phyloP scores from a whole-genome alignment of 768 basidiomycete species.

The Mycena amicta region DNA sequence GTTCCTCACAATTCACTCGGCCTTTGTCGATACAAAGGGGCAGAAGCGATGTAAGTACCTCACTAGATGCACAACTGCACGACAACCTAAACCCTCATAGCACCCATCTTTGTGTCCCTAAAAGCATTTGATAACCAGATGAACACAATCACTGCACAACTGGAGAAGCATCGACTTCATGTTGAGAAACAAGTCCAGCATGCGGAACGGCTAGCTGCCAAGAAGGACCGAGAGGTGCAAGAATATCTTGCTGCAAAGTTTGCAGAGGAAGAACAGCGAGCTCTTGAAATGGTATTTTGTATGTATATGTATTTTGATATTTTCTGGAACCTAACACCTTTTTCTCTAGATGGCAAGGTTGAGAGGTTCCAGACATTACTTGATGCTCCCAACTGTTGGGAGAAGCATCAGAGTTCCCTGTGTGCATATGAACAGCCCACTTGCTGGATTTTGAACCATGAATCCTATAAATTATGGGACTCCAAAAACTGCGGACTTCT shows the following conservation, averaged over 20 bases:
- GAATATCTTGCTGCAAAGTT: background rate
- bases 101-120: background rate
- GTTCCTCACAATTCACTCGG: conserved; percentile 2
- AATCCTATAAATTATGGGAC: conserved; percentile 3
- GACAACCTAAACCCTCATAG: background rate
- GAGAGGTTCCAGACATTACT: conserved; percentile 15
- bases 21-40: conserved; percentile 3
- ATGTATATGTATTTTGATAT: background rate
- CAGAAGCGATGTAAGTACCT: background rate
- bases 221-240: background rate
- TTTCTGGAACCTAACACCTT: no score
- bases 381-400: conserved; percentile 19
- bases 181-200: conserved; percentile 12
- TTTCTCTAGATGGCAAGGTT: conserved; percentile 8
- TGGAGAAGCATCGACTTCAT: conserved; percentile 11
- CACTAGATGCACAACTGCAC: background rate
- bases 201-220: conserved; percentile 9
- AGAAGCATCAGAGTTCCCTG: conserved; percentile 9
- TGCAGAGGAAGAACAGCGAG: conserved; percentile 9
- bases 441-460: conserved; percentile 10
- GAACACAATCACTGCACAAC: conserved; percentile 1
- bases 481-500: background rate
- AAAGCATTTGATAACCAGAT: conserved; percentile 4
- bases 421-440: conserved; percentile 7
- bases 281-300: conserved; percentile 13